Evolutionary conservation across 345 rosid genomes (phyloP).

Genomic region (Kernera saxatilis): DNA sequence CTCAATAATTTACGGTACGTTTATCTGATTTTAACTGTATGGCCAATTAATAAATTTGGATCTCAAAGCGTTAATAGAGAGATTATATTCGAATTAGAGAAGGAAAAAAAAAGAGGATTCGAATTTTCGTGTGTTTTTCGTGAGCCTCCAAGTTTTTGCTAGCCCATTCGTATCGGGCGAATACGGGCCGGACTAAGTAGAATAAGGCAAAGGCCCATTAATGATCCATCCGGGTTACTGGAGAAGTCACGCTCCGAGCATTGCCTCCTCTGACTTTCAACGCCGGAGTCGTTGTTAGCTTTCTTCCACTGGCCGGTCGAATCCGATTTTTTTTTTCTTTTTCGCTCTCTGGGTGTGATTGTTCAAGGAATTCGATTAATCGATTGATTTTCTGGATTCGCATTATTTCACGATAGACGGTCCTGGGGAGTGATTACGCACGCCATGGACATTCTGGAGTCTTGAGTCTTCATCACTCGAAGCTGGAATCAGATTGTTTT

Average conservation of each 20-base stretch:
- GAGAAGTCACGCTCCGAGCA: not conserved
- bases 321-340: not conserved
- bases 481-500: not conserved
- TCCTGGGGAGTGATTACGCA: not conserved
- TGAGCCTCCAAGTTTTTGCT: not conserved
- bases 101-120: too few species aligned
- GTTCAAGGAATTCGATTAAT: not conserved
- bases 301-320: too few species aligned
- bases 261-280: not conserved
- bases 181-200: not conserved
- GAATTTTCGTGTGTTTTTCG: too few species aligned
- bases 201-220: not conserved
- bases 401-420: not conserved
- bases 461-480: not conserved
- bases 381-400: not conserved
- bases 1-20: too few species aligned
- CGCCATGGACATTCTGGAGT: not conserved
- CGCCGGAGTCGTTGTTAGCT: constrained; percentile 5
- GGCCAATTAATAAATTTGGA: too few species aligned
- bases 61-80: too few species aligned
- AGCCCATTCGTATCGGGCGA: not conserved
- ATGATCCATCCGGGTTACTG: not conserved
- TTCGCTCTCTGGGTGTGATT: not conserved
- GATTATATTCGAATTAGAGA: too few species aligned
- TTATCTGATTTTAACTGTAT: too few species aligned